Conservation (phyloP, 1,284 basidiomycete genomes). For the Marasmius fiardii region DNA sequence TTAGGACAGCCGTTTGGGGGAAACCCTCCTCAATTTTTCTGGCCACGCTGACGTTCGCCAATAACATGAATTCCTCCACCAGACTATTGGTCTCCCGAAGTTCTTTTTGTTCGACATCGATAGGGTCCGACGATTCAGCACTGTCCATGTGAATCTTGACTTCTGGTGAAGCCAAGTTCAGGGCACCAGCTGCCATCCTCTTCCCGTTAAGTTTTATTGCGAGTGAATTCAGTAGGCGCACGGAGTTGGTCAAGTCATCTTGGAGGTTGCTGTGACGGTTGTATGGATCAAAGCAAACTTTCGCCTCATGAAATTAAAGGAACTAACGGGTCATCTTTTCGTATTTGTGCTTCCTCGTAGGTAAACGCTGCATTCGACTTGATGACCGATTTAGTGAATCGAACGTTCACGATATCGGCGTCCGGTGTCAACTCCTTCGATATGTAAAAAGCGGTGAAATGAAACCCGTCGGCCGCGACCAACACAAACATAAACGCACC, state of each 20-base stretch:
- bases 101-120: conserved; percentile 97
- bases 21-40: conserved; percentile 91
- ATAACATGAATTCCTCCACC: conserved; percentile 99
- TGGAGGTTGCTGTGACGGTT: conserved; percentile 54
- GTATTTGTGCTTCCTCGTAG: conserved; percentile 93
- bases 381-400: conserved; percentile 96
- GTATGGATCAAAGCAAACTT: neutral
- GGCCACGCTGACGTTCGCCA: conserved; percentile 96
- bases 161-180: conserved; percentile 97
- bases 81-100: conserved; percentile 92
- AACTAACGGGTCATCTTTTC: conserved; percentile 88
- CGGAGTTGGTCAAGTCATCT: conserved; percentile 85
- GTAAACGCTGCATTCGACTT: conserved; percentile 97
- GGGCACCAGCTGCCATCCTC: conserved; percentile 91
- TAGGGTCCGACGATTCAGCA: conserved; percentile 90
- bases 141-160: conserved; percentile 96
- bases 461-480: conserved; percentile 3
- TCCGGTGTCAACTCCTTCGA: conserved; percentile 88
- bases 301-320: conserved; percentile 3
- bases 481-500: conserved; percentile 50
- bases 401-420: conserved; percentile 87
- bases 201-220: conserved; percentile 85
- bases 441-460: conserved; percentile 6
- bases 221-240: conserved; percentile 87
- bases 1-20: conserved; percentile 92